A percentile compares a stretch with the other conserved stretches of the same genome.
These are phyloP conservation scores for Claviceps purpurea DNA, from an alignment of 2,329 filamentous ascomycete species.

Conservation along the genomic window DNA sequence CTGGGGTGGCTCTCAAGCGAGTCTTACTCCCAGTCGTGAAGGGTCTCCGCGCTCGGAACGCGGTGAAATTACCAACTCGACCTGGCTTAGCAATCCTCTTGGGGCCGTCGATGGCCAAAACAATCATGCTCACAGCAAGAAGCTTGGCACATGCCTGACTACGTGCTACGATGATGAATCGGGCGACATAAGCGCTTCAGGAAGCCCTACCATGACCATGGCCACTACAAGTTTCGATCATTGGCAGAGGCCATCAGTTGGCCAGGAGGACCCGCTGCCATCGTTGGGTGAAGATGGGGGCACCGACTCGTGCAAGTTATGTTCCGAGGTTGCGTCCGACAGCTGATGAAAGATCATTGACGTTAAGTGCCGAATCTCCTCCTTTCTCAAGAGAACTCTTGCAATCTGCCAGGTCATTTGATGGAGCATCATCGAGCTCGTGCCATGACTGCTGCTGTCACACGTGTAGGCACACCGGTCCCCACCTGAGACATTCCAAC, in stretches of 20 bases:
- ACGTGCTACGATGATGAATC: conserved; percentile 35
- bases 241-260: background rate
- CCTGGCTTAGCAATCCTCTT: conserved; percentile 4
- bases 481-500: too few relatives aligned
- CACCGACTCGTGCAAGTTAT: background rate
- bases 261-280: background rate
- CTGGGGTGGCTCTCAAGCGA: conserved; percentile 71
- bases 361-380: background rate
- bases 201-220: conserved; percentile 38
- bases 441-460: conserved; percentile 9
- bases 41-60: conserved; percentile 37
- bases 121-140: conserved; percentile 24
- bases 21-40: conserved; percentile 43
- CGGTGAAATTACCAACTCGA: conserved; percentile 24
- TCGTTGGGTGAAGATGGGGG: background rate
- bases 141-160: conserved; percentile 36
- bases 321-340: too few relatives aligned
- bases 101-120: conserved; percentile 1
- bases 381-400: background rate
- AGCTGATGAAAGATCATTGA: background rate
- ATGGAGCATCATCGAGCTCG: conserved; percentile 7
- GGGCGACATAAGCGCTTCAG: conserved; percentile 30
- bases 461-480: too few relatives aligned
- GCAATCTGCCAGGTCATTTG: background rate
- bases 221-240: conserved; percentile 16